A percentile compares a stretch with the other conserved stretches of the same genome.
Conservation (phyloP, 83 land plant species). For the Isoetes engelmannii region DNA sequence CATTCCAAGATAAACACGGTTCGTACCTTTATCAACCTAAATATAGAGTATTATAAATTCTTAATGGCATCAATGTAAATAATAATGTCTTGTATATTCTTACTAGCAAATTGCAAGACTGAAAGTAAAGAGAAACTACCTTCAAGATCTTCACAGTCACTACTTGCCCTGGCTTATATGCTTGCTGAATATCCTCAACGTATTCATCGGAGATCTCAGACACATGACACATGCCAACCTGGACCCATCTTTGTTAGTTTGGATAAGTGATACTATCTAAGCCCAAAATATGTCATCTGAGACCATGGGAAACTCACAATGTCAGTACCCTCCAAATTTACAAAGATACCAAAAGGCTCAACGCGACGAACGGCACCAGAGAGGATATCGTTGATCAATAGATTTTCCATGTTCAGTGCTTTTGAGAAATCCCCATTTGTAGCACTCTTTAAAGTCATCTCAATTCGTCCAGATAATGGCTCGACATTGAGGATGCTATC, state of each 20-base stretch:
- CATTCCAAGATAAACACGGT: conserved; percentile 72
- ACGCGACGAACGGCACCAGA: conserved; percentile 53
- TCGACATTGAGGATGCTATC: conserved; percentile 67
- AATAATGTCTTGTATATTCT: not conserved
- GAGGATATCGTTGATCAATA: conserved; percentile 60
- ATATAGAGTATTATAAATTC: not conserved
- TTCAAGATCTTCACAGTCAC: conserved; percentile 65
- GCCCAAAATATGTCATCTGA: not conserved
- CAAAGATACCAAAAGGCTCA: conserved; percentile 66
- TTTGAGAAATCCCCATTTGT: conserved; percentile 10
- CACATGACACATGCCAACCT: conserved; percentile 88
- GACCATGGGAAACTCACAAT: conserved; percentile 36
- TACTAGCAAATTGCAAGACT: conserved; percentile 5
- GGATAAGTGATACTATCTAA: not conserved
- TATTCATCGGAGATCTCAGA: conserved; percentile 70
- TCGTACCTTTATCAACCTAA: conserved; percentile 52
- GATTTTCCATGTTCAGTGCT: conserved; percentile 20
- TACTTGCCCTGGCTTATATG: conserved; percentile 52
- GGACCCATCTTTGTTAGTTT: not conserved
- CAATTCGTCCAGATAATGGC: conserved; percentile 54
- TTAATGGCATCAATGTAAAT: not conserved
- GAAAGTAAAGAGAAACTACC: not conserved
- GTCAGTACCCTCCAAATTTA: conserved; percentile 48
- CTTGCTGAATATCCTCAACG: conserved; percentile 36
- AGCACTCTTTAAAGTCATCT: conserved; percentile 50